phyloP scores from a whole-genome alignment of 177 flowering plant genomes.

The Tripterygium wilfordii region DNA sequence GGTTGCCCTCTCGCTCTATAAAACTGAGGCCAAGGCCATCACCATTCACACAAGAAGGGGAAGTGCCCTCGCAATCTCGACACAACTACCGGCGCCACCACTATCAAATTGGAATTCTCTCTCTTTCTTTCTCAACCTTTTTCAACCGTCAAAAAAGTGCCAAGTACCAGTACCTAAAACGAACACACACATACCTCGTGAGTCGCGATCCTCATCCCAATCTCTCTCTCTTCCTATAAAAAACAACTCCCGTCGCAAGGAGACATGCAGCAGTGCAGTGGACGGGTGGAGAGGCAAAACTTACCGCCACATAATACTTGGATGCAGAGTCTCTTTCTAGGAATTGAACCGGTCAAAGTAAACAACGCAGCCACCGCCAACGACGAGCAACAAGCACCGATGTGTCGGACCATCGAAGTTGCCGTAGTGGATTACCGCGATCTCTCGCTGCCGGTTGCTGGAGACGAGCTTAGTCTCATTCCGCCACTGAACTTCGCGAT shows the following conservation, averaged over 20 bases:
- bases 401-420: slow-evolving; percentile 24
- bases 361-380: too few relatives aligned
- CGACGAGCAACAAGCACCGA: slow-evolving; percentile 1
- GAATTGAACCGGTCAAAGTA: too few relatives aligned
- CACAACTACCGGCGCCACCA: slow-evolving; percentile 5
- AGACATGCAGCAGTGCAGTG: too few relatives aligned
- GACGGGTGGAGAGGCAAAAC: too few relatives aligned
- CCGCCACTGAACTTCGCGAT: slow-evolving; percentile 86
- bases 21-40: neutral
- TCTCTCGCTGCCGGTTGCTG: neutral
- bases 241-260: too few relatives aligned
- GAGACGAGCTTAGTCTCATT: slow-evolving; percentile 20
- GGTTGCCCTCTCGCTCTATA: too few relatives aligned
- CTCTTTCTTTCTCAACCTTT: too few relatives aligned
- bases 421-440: slow-evolving; percentile 7
- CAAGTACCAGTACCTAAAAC: neutral
- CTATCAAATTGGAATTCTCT: too few relatives aligned
- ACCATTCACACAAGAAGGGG: too few relatives aligned
- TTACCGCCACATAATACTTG: too few relatives aligned
- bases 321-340: too few relatives aligned
- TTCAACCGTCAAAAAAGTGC: slow-evolving; percentile 9
- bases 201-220: slow-evolving; percentile 5
- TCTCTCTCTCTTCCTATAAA: neutral
- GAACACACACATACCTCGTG: slow-evolving; percentile 13
- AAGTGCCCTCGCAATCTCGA: neutral